A percentile compares a stretch with the other conserved stretches of the same genome.
These are phyloP conservation scores for Tylopilus subfusipes DNA, from an alignment of 768 basidiomycete species.

Conservation along the genomic window DNA sequence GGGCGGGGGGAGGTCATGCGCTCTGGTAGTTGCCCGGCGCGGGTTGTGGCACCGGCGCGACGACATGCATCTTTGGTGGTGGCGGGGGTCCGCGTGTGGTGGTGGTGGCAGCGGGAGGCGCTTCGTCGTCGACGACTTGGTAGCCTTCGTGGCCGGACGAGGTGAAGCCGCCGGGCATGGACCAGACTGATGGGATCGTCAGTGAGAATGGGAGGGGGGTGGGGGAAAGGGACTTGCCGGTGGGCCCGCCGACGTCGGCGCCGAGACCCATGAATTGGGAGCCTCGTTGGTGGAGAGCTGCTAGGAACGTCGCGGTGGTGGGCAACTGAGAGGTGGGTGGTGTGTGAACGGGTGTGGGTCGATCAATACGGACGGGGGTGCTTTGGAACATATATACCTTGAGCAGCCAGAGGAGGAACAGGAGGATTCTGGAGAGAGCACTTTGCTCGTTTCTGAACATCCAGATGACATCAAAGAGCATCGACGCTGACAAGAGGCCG, in stretches of 20 bases:
- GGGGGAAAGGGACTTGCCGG: constrained; percentile 39
- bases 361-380: no score
- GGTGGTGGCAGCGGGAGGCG: constrained; percentile 16
- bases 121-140: constrained; percentile 56
- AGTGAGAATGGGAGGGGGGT: background rate
- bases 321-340: constrained; percentile 45
- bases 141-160: constrained; percentile 53
- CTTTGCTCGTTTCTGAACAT: constrained; percentile 53
- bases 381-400: constrained; percentile 57
- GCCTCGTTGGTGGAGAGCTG: constrained; percentile 56
- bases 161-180: constrained; percentile 74
- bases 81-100: constrained; percentile 7
- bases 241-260: constrained; percentile 52
- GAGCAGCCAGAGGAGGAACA: constrained; percentile 51
- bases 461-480: constrained; percentile 71
- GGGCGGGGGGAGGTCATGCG: constrained; percentile 5
- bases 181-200: constrained; percentile 52
- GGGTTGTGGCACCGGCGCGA: constrained; percentile 10
- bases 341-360: background rate
- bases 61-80: constrained; percentile 13
- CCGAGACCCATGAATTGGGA: constrained; percentile 50
- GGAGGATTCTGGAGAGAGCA: constrained; percentile 53
- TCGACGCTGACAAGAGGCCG: constrained; percentile 56
- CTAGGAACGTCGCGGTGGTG: constrained; percentile 49
- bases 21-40: constrained; percentile 28